Evolutionary conservation across 139 green algal species (phyloP).

Genomic region (Micractinium sp.): DNA sequence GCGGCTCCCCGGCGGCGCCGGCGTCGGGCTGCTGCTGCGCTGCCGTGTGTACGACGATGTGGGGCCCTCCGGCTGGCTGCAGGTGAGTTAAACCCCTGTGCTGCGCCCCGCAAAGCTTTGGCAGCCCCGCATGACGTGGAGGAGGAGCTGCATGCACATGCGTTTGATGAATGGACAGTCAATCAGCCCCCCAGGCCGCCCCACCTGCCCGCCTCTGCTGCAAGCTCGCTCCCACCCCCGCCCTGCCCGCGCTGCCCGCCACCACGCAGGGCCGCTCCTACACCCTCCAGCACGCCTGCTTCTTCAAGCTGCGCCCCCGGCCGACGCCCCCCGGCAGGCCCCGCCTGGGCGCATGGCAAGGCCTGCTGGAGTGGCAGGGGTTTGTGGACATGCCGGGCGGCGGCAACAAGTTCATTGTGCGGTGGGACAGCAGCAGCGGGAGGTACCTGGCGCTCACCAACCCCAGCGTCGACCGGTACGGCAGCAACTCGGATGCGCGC

Average conservation of each 20-base stretch:
- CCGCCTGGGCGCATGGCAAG: too few species aligned
- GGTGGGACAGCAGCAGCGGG: background rate
- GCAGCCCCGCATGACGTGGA: too few species aligned
- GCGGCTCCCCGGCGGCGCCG: background rate
- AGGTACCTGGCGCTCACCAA: slow-evolving; percentile 37
- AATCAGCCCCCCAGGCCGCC: too few species aligned
- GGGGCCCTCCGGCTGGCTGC: background rate
- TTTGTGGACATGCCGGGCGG: slow-evolving; percentile 38
- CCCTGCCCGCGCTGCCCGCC: too few species aligned
- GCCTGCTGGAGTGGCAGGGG: slow-evolving; percentile 10
- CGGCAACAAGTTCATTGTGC: slow-evolving; percentile 36
- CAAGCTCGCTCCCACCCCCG: too few species aligned
- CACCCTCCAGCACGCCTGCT: slow-evolving; percentile 34
- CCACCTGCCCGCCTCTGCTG: too few species aligned
- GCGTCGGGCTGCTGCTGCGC: slow-evolving; percentile 36
- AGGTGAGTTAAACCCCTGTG: too few species aligned
- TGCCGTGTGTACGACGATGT: slow-evolving; percentile 16
- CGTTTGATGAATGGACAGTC: too few species aligned
- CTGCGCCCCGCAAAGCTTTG: too few species aligned
- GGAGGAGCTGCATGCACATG: too few species aligned
- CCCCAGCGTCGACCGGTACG: slow-evolving; percentile 30
- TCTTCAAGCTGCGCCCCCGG: background rate
- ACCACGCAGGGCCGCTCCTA: slow-evolving; percentile 6
- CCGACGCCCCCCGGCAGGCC: background rate
- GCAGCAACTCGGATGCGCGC: slow-evolving; percentile 21